A percentile compares a stretch with the other conserved stretches of the same genome.
Evolutionary conservation across 179 eudicot genomes (phyloP).

Genomic region (Camellia oleifera): DNA sequence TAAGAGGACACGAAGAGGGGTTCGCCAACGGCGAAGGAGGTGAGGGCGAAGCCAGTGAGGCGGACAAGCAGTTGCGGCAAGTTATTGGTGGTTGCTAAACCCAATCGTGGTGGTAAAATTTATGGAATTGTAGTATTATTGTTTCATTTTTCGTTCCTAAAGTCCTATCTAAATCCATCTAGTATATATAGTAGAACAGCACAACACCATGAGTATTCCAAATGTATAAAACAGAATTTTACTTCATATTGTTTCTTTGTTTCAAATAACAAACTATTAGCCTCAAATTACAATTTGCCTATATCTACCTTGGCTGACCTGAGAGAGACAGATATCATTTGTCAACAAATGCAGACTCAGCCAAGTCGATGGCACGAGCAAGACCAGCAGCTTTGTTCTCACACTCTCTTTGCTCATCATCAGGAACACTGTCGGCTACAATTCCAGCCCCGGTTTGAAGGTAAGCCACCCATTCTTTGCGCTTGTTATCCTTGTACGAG

Average conservation of each 20-base stretch:
- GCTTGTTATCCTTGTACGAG: slow-evolving; percentile 18
- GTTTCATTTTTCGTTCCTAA: too few relatives aligned
- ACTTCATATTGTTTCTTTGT: not conserved
- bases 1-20: too few relatives aligned
- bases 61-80: too few relatives aligned
- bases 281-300: not conserved
- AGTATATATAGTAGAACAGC: too few relatives aligned
- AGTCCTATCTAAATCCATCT: too few relatives aligned
- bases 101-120: too few relatives aligned
- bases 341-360: slow-evolving; percentile 32
- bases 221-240: too few relatives aligned
- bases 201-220: too few relatives aligned
- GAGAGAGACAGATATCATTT: not conserved
- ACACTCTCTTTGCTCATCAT: slow-evolving; percentile 35
- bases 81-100: too few relatives aligned
- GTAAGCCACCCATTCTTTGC: slow-evolving; percentile 37
- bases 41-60: too few relatives aligned
- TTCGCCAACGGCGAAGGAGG: too few relatives aligned
- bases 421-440: slow-evolving; percentile 24
- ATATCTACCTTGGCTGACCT: not conserved
- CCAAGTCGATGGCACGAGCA: slow-evolving; percentile 50
- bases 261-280: not conserved
- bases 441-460: slow-evolving; percentile 29
- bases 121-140: too few relatives aligned
- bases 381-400: slow-evolving; percentile 46